Evolutionary conservation across 2,329 filamentous ascomycete species (phyloP).

Genomic region (Didymellaceae sp.): DNA sequence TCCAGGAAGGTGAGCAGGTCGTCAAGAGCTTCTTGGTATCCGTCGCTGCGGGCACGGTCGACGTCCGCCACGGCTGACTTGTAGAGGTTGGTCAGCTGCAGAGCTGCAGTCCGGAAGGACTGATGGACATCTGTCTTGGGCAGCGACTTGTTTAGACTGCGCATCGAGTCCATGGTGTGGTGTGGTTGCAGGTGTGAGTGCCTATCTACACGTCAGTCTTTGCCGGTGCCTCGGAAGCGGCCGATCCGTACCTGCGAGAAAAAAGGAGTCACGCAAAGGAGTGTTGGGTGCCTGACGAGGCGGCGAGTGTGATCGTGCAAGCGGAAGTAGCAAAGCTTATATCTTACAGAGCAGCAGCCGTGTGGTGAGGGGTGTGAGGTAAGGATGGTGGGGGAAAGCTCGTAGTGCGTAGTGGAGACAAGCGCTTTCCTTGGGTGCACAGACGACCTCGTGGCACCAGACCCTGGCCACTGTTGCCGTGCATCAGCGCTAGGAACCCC

Average conservation of each 20-base stretch:
- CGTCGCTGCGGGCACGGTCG: slow-evolving; percentile 75
- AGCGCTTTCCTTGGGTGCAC: slow-evolving; percentile 7
- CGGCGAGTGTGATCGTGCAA: slow-evolving; percentile 1
- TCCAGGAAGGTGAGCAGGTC: slow-evolving; percentile 88
- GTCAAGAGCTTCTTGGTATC: slow-evolving; percentile 93
- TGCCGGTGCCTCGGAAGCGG: not conserved
- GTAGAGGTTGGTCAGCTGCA: slow-evolving; percentile 95
- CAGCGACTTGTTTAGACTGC: slow-evolving; percentile 50
- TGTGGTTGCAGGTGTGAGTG: slow-evolving; percentile 10
- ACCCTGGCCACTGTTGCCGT: slow-evolving; percentile 4
- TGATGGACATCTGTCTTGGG: slow-evolving; percentile 68
- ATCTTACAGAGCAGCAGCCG: not conserved
- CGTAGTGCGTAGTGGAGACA: slow-evolving; percentile 12
- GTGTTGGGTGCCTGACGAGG: slow-evolving; percentile 10
- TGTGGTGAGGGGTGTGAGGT: slow-evolving; percentile 7
- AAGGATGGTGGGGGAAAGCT: slow-evolving; percentile 6
- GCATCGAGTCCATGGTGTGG: slow-evolving; percentile 49
- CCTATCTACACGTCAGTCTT: slow-evolving; percentile 13
- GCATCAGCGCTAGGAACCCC: slow-evolving; percentile 1
- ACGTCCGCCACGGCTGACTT: slow-evolving; percentile 85
- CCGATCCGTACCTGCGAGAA: slow-evolving; percentile 13
- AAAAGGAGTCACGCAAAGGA: slow-evolving; percentile 1
- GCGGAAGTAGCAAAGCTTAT: not conserved
- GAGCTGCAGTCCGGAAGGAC: slow-evolving; percentile 88
- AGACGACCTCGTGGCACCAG: slow-evolving; percentile 4